Base-by-base conservation (phyloP, 2,329 filamentous ascomycete genomes). In the Rhynchosporium agropyri region DNA sequence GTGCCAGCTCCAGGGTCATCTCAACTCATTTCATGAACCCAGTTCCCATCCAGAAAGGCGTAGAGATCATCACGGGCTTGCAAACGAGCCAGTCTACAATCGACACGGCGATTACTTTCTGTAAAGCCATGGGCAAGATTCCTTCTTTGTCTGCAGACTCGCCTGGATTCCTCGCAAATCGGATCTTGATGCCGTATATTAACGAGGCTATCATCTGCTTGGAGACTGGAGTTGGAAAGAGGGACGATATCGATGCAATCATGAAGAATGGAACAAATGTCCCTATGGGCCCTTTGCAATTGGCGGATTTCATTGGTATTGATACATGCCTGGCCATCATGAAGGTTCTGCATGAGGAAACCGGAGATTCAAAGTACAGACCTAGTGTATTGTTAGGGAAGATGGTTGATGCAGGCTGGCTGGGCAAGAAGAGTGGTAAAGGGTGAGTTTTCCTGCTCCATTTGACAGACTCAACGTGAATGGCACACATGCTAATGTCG, bases 201-300 rank as follows among this genome's bases (percentile, higher is more conserved):
- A 99, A 99, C 76, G 95, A 99, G 79, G 95, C 96, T 8, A 83
- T 99, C 70, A 94, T 97, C 68, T 99, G 95, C 77, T 82, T 99
- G 13, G 95, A 99, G 79, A 97, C 95, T 0, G 91, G 91, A 3
- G 87, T 99, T 0, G 95, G 95, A 20, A 84, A 86, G 67, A 89
- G 90, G 70, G 93, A 98, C 73, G 90, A 94, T 67, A 99, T 99
- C 69, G 95, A 99, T 74, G 88, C 84, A 68, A 99, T 99, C 72
- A 99, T 99, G 95, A 98, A 97, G 84, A 97, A 97, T 71, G 95
- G 95, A 53, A 99, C 95, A 28, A 97, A 97, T 74, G 95, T 99
- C 46, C 95, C 95, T 29, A 99, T 99, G 95, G 95, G 95, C 0
- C 95, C 95, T 9, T 81, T 99, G 68, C 89, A 92, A 72, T 79